Evolutionary conservation across 169 alveolate genomes (phyloP), one percentile per base, ranked within the genome.

Genomic region (Cryptosporidium sp.): DNA sequence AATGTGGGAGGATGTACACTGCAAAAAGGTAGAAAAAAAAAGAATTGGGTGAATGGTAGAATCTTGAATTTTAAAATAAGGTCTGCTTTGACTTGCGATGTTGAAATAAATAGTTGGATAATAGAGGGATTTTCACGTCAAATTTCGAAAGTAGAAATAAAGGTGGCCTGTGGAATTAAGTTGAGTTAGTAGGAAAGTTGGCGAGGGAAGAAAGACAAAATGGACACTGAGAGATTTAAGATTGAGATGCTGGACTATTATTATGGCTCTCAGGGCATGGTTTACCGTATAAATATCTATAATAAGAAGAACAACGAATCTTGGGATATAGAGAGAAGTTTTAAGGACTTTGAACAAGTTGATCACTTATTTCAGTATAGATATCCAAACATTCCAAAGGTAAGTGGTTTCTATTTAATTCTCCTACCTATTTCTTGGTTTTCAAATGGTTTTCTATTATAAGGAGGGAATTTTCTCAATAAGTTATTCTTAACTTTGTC

Each of bases 241-340:
- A 65, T 80, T 80, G 75, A 80, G 31, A 65, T 80, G 75, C 7
- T 80, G 59, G 89, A 80, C 26, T 80, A 80, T 33, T 80, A 80
- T 50, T 16, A 39, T 31, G 23, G 35, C 41, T 23, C 67, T 4
- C 26, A 48, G 16, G 73, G 41, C 1, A 62, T 80, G 51, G 61
- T 80, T 39, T 80, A 62, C n/a, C 33, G 75, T 10, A 80, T 80
- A 35, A 80, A 80, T 59, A 80, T 80, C 3, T 62, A 43, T 9
- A 50, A 80, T 41, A 80, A 62, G 37, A 80, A 65, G 43, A 59
- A 23, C 37, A 65, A 41, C 18, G 89, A 80, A 35, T 62, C 80
- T 43, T 80, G 89, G 89, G 73, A 80, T 29, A 80, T 80, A 29
- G 75, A 65, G 9, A 80, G 75, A 41, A 80, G 89, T 52, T 80